Evolutionary conservation across 73 alveolate genomes (phyloP).

Genomic region (Tetrahymena borealis): DNA sequence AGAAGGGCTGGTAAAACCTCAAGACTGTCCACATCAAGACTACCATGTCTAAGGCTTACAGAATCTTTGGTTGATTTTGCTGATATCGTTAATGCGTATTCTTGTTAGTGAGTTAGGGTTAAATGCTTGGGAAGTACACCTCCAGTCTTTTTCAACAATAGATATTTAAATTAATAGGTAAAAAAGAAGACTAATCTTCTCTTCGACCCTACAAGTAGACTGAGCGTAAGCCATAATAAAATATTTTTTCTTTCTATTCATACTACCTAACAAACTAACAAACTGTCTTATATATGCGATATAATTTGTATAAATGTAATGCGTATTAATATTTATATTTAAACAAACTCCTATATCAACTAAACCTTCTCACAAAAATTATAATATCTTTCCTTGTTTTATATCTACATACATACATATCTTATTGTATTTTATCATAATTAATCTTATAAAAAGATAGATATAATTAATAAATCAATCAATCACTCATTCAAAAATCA

Average conservation of each 20-base stretch:
- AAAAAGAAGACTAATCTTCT: not conserved
- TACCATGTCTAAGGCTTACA: slow-evolving; percentile 96
- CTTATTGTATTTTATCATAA: no score
- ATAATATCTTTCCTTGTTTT: no score
- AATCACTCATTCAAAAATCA: no score
- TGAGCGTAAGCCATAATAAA: slow-evolving; percentile 6
- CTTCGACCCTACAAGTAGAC: not conserved
- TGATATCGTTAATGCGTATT: not conserved
- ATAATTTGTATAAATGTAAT: not conserved
- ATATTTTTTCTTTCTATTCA: not conserved
- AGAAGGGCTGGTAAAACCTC: slow-evolving; percentile 96
- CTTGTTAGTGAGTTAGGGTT: not conserved
- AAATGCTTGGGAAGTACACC: not conserved
- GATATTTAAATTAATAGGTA: not conserved
- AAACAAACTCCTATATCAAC: not conserved
- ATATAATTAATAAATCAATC: no score
- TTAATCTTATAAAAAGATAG: no score
- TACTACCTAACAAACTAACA: not conserved
- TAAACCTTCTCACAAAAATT: no score
- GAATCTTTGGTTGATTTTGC: slow-evolving; percentile 66
- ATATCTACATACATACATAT: not conserved
- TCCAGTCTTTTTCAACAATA: not conserved
- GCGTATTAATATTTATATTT: not conserved
- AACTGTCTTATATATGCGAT: not conserved
- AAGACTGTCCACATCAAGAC: slow-evolving; percentile 93